These are phyloP conservation scores for Hemileccinum impolitum DNA, from an alignment of 768 basidiomycete species.

Conservation along the genomic window DNA sequence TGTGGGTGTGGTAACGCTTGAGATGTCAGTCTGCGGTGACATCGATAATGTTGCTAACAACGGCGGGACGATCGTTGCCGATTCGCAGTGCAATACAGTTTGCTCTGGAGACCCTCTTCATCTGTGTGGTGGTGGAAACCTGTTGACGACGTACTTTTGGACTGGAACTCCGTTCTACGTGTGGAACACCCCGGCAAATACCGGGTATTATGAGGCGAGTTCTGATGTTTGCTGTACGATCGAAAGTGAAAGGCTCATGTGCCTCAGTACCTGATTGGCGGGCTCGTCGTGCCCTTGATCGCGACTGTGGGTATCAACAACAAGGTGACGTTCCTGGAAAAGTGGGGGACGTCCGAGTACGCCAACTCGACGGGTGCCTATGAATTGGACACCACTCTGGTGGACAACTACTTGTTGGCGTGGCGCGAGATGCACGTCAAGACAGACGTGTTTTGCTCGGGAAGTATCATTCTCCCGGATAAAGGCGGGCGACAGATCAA, in stretches of 20 bases:
- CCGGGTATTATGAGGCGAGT: slow-evolving; percentile 66
- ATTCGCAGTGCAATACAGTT: slow-evolving; percentile 42
- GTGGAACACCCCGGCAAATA: slow-evolving; percentile 66
- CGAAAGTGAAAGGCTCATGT: not conserved
- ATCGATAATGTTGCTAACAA: slow-evolving; percentile 44
- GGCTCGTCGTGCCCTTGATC: slow-evolving; percentile 68
- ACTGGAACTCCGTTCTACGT: slow-evolving; percentile 45
- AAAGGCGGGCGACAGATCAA: slow-evolving; percentile 45
- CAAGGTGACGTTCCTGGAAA: slow-evolving; percentile 80
- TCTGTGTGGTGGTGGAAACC: slow-evolving; percentile 58
- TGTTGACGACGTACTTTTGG: slow-evolving; percentile 55
- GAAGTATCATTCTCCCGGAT: slow-evolving; percentile 69
- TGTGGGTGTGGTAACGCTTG: not conserved
- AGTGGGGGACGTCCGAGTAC: slow-evolving; percentile 59
- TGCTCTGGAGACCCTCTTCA: slow-evolving; percentile 72
- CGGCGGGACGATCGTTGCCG: slow-evolving; percentile 30
- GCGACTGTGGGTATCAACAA: slow-evolving; percentile 77
- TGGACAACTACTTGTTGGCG: slow-evolving; percentile 39
- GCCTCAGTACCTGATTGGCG: slow-evolving; percentile 45
- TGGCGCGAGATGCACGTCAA: slow-evolving; percentile 79
- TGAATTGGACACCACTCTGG: slow-evolving; percentile 66
- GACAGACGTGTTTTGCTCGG: slow-evolving; percentile 80
- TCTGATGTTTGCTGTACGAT: not conserved
- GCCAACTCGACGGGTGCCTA: slow-evolving; percentile 73
- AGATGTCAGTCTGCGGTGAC: slow-evolving; percentile 64